phyloP scores from a whole-genome alignment of 441 rosid genomes.

The Biscutella laevigata region DNA sequence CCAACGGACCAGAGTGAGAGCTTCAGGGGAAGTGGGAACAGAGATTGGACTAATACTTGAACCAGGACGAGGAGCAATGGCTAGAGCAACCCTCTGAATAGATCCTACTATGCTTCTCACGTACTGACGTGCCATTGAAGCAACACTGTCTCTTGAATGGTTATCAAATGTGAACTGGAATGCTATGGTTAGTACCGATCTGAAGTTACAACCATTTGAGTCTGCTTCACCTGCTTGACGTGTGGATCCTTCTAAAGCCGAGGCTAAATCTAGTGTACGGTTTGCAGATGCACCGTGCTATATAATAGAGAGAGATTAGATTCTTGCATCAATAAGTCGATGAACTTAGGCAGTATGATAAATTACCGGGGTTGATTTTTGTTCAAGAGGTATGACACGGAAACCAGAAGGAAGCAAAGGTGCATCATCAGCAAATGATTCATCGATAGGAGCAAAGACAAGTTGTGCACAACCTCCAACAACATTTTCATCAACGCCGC shows the following conservation, averaged over 20 bases:
- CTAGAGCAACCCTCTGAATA: conserved; percentile 93
- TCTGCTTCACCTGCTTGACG: conserved; percentile 37
- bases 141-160: conserved; percentile 70
- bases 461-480: conserved; percentile 88
- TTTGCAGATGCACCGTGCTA: conserved; percentile 57
- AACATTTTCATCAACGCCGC: conserved; percentile 92
- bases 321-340: neutral
- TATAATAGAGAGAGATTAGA: conserved; percentile 1
- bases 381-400: conserved; percentile 86
- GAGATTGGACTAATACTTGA: conserved; percentile 31
- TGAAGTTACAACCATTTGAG: conserved; percentile 38
- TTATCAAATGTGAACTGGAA: conserved; percentile 80
- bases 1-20: conserved; percentile 77
- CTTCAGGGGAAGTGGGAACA: conserved; percentile 81
- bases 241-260: conserved; percentile 56
- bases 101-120: conserved; percentile 77
- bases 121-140: conserved; percentile 91
- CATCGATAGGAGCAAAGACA: conserved; percentile 93
- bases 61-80: conserved; percentile 62
- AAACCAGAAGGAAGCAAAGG: conserved; percentile 96
- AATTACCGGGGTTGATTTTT: conserved; percentile 51
- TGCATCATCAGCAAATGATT: conserved; percentile 95
- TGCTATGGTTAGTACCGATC: conserved; percentile 85
- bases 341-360: neutral
- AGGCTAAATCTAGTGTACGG: conserved; percentile 81